Base-by-base conservation (phyloP, 352 stramenopile species). In the Lagenidium giganteum region DNA sequence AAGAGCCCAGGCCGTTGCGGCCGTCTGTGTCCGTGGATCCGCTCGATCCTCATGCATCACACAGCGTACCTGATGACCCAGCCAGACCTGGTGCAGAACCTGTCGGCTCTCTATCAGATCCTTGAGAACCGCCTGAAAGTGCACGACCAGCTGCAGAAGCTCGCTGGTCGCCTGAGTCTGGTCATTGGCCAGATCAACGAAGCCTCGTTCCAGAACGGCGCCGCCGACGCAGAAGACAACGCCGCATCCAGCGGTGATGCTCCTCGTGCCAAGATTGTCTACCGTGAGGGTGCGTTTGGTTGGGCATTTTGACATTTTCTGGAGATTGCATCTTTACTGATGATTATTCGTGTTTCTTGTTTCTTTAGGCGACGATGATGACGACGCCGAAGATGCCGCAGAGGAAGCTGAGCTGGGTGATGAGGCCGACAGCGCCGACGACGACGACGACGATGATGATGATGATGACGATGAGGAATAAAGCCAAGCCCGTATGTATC, bases 181-280 rank as follows among this genome's bases (percentile, higher is more conserved):
- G 74, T 93, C 20, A 73, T 93, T 18, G 82, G 79, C 14, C 82
- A 93, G 60, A 87, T 93, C 49, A 67, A 93, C 41, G 78, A 86
- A 27, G 54, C 61, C 3, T 58, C 61, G 13, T 28, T 48, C 42
- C 43, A 54, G 23, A 46, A 54, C 18, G 52, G 39, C 11, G 57
- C 54, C 6, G 53, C 46, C 4, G 47, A 56, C 8, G 51, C 51
- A 20, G 47, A 27, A 11, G 60, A 63, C 22, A 61, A 47, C 49
- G 51, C 45, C 16, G 54, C 61, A 12, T 35, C 60, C 35, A 59
- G 63, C 17, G 70, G 70, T 3, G 76, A 82, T 31, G 68, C 70
- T 4, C 57, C 67, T 14, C 61, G 61, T 25, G 70, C 77, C 18
- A 66, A 72, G 41, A 68, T 87, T 29, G 67, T 89, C 33, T 89